Evolutionary conservation across 164 flowering plant species (phyloP), one percentile per base, ranked within the genome.

Genomic region (Aristolochia californica): DNA sequence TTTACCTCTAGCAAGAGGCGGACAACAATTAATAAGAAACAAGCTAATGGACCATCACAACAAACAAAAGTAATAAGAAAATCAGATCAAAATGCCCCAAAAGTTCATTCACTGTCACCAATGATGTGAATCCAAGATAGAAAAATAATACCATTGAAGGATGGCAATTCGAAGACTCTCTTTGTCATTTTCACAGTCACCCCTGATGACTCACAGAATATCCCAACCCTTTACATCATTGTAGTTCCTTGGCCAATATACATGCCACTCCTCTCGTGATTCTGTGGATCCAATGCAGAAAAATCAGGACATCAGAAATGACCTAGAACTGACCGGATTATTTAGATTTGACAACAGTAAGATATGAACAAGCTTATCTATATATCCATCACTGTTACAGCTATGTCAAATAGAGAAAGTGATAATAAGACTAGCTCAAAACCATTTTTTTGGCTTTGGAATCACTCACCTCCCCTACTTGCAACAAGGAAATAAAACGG

Each of bases 241-340:
- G 95, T 45, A 28, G 55, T 79, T 72, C 99, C 99, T 75, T 79
- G 83, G 48, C 99, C 99, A 76, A 94, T 87, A 70, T 90, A 94
- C 23, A 94, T 61, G 60, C 93, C 97, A 57, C 61, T 73, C 59
- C 97, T 70, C 77, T 89, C 86, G 62, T 59, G 30, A 67, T 82
- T 73, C 61, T 73, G 74, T 57, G 96, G 90, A 87, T 94, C 99
- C 87, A 68, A 44, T 57, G 63, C 27, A 63, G 18, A 20, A 63
- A 49, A 38, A 45, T 45, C 27, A 62, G 53, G 18, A 24, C 13
- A 4, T 10, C 12, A 18, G 5, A 50, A 5, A 13, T 22, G 13
- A 50, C 22, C 21, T 22, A 17, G 11, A 15, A 13, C 28, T 7
- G 5, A 12, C 10, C 28, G 5, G 16, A 20, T 17, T 23, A 18